Conservation (phyloP, 192 early-diverging fungal genomes). For the Backusella morwellensis region DNA sequence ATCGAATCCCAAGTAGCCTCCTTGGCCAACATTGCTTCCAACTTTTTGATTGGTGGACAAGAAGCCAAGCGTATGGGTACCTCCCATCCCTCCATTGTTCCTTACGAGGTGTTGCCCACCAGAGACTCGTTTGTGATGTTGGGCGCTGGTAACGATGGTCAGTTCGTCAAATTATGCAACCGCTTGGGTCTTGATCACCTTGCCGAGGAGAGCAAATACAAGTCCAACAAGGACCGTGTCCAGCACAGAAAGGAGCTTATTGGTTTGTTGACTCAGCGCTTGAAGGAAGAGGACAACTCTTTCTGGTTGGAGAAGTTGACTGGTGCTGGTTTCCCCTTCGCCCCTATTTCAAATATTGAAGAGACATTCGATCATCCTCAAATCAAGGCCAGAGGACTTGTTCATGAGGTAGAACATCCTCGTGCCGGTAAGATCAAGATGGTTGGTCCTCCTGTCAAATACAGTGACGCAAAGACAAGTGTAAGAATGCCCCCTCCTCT, state of each 20-base stretch:
- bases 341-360: slow-evolving; percentile 74
- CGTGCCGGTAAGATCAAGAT: slow-evolving; percentile 76
- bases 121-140: slow-evolving; percentile 80
- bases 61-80: slow-evolving; percentile 89
- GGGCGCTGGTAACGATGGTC: slow-evolving; percentile 88
- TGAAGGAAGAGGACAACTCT: slow-evolving; percentile 48
- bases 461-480: slow-evolving; percentile 57
- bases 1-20: slow-evolving; percentile 85
- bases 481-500: slow-evolving; percentile 77
- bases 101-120: slow-evolving; percentile 85
- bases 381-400: slow-evolving; percentile 62
- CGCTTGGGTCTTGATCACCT: slow-evolving; percentile 50
- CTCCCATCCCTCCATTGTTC: slow-evolving; percentile 87
- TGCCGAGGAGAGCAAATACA: slow-evolving; percentile 48
- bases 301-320: slow-evolving; percentile 68
- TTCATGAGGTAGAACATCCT: slow-evolving; percentile 82
- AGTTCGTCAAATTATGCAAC: slow-evolving; percentile 70
- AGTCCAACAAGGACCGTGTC: slow-evolving; percentile 75
- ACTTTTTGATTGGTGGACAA: slow-evolving; percentile 77
- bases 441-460: slow-evolving; percentile 76
- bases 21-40: slow-evolving; percentile 88
- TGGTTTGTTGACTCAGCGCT: slow-evolving; percentile 47
- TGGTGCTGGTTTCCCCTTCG: slow-evolving; percentile 75
- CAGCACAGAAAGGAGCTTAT: slow-evolving; percentile 66
- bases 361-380: slow-evolving; percentile 81